Base-by-base conservation (phyloP, 768 basidiomycete species). In the Tricholoma saponaceum region DNA sequence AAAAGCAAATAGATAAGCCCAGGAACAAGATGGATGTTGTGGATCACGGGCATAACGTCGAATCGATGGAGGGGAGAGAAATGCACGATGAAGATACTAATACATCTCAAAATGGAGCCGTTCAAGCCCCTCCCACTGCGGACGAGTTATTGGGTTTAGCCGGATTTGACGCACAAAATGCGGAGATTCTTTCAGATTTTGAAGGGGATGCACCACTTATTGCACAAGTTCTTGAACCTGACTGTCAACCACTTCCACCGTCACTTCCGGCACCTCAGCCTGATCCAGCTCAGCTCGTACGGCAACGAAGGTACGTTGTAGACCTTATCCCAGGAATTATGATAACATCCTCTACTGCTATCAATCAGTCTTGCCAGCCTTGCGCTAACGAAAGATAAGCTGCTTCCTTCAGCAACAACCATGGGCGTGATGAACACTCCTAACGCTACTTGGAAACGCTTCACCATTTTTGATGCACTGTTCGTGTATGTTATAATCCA, bases 391-490 rank as follows among this genome's bases (percentile, higher is more conserved):
- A 80, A 76, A 61, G 74, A 80, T 26, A 76, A 72, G 5, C 58
- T 82, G n/a, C 81, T 82, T 62, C 81, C 80, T n/a, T 67, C 72
- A 9, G 62, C 64, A 6, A 62, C 65, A 30, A 58, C 64, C 30
- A 50, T 59, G 32, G 57, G 60, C 10, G 43, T 62, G 16, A 51
- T 39, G 13, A 58, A 62, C 55, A 51, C 52, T 55, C 51, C 66
- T 54, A 49, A 58, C n/a, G 23, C 71, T 3, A 64, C 66, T 7
- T 83, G 81, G 71, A 80, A 73, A 57, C 71, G 72, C 35, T 74
- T 81, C n/a, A 87, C 86, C 0, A 87, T 88, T 25, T 88, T 88
- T 62, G 85, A 84, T 20, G 83, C 84, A 53, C 66, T 86, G 86
- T 86, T 55, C 62, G 85, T 74, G 35, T 55, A 54, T 57, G 59